Percentiles rank a stretch among this genome's conserved stretches.
phyloP scores from a whole-genome alignment of 805 yeast species.

The Dipodascus albidus region DNA sequence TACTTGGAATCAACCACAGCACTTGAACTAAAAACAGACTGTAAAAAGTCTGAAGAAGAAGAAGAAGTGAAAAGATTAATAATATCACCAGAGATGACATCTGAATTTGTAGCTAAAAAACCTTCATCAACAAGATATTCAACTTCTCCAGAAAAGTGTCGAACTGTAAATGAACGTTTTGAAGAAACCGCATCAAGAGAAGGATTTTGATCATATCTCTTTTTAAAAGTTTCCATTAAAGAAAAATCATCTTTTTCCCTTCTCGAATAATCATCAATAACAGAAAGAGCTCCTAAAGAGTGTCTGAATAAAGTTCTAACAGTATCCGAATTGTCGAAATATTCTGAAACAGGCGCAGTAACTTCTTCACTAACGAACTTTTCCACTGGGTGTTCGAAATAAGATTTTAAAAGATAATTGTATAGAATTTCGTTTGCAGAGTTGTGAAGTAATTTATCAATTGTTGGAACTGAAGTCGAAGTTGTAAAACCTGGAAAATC shows the following conservation, averaged over 20 bases:
- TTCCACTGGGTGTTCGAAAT: constrained; percentile 28
- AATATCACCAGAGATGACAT: constrained; percentile 34
- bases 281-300: constrained; percentile 25
- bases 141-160: constrained; percentile 50
- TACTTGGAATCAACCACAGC: constrained; percentile 28
- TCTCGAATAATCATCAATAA: constrained; percentile 28
- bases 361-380: constrained; percentile 30
- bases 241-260: constrained; percentile 24
- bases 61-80: constrained; percentile 28
- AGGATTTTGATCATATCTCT: constrained; percentile 23
- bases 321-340: constrained; percentile 44
- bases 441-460: constrained; percentile 30
- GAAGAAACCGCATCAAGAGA: constrained; percentile 20
- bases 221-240: constrained; percentile 22
- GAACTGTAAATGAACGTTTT: constrained; percentile 36
- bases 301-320: constrained; percentile 41
- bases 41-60: constrained; percentile 27
- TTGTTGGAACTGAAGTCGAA: constrained; percentile 22
- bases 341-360: constrained; percentile 42
- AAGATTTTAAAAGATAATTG: constrained; percentile 27
- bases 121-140: constrained; percentile 37
- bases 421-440: constrained; percentile 32
- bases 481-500: constrained; percentile 33
- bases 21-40: constrained; percentile 23
- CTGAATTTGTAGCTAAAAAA: constrained; percentile 41